Evolutionary conservation across 2,329 filamentous ascomycete species (phyloP).

Genomic region (Clarireedia paspali): DNA sequence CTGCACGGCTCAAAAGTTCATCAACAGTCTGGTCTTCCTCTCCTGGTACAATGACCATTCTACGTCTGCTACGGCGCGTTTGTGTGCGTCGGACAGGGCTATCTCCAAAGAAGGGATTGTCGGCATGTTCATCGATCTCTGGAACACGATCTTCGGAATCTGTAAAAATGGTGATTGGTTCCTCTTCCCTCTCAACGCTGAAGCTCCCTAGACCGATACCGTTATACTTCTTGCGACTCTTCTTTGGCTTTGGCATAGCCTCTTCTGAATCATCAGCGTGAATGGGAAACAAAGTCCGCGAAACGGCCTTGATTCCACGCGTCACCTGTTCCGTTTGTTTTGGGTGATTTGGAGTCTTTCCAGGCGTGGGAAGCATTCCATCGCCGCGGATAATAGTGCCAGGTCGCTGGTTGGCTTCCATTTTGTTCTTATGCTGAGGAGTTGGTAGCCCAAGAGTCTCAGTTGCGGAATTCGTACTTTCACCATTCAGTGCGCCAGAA

Average conservation of each 20-base stretch:
- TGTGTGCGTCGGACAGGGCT: slow-evolving; percentile 23
- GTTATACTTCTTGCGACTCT: slow-evolving; percentile 48
- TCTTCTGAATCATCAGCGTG: slow-evolving; percentile 40
- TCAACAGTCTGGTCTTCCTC: slow-evolving; percentile 38
- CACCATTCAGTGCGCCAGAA: slow-evolving; percentile 38
- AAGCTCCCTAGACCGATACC: slow-evolving; percentile 51
- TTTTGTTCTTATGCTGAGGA: slow-evolving; percentile 17
- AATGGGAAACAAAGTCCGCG: slow-evolving; percentile 54
- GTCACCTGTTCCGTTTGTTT: slow-evolving; percentile 42
- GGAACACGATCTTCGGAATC: slow-evolving; percentile 74
- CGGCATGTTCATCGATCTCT: slow-evolving; percentile 52
- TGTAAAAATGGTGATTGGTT: slow-evolving; percentile 64
- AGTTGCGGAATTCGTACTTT: slow-evolving; percentile 37
- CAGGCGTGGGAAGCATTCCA: slow-evolving; percentile 67
- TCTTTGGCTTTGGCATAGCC: slow-evolving; percentile 51
- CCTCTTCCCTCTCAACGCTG: slow-evolving; percentile 44
- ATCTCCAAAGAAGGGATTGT: slow-evolving; percentile 65
- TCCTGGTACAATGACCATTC: slow-evolving; percentile 43
- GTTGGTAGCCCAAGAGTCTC: slow-evolving; percentile 21
- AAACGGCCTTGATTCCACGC: slow-evolving; percentile 45
- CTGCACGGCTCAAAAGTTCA: slow-evolving; percentile 58
- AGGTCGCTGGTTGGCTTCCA: slow-evolving; percentile 16
- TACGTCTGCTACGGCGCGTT: slow-evolving; percentile 48
- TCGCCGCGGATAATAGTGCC: slow-evolving; percentile 17
- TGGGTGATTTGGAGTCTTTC: slow-evolving; percentile 66